A percentile compares a stretch with the other conserved stretches of the same genome.
Evolutionary conservation across 805 yeast species (phyloP).

Genomic region (Metschnikowia corniflorae): DNA sequence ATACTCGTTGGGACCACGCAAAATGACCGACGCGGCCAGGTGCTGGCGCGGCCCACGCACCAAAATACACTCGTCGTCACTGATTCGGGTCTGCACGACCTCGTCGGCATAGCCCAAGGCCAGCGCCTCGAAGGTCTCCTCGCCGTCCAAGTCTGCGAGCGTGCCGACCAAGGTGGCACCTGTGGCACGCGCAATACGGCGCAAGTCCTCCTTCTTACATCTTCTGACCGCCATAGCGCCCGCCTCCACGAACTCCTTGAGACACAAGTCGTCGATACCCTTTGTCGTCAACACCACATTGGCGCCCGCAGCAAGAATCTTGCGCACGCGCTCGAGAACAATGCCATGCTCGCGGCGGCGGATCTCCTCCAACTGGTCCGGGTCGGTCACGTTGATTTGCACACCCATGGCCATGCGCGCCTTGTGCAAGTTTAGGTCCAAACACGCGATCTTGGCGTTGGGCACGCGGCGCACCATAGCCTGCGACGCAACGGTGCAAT

Average conservation of each 20-base stretch:
- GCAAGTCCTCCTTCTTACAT: constrained; percentile 92
- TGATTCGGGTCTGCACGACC: constrained; percentile 84
- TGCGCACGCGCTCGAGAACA: constrained; percentile 74
- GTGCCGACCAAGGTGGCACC: constrained; percentile 89
- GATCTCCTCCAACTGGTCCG: constrained; percentile 92
- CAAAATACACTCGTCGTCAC: constrained; percentile 95
- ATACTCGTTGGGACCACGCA: constrained; percentile 95
- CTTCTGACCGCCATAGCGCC: constrained; percentile 95
- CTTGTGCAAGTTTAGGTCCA: constrained; percentile 91
- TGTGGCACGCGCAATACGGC: constrained; percentile 96
- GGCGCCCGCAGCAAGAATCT: constrained; percentile 84
- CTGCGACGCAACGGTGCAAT: constrained; percentile 95
- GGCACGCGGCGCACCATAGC: constrained; percentile 80
- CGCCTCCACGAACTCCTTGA: constrained; percentile 87
- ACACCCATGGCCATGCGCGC: constrained; percentile 98
- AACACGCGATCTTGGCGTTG: constrained; percentile 78
- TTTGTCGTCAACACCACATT: constrained; percentile 90
- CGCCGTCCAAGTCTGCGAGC: constrained; percentile 93
- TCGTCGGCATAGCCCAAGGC: constrained; percentile 87
- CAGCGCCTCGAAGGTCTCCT: constrained; percentile 82
- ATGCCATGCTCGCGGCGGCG: constrained; percentile 86
- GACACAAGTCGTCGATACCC: constrained; percentile 90
- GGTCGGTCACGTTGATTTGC: constrained; percentile 93
- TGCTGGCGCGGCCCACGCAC: constrained; percentile 88
- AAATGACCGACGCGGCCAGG: constrained; percentile 83